Evolutionary conservation across 257 asterid species (phyloP), one percentile per base, ranked within the genome.

Genomic region (Solanum sitiens): DNA sequence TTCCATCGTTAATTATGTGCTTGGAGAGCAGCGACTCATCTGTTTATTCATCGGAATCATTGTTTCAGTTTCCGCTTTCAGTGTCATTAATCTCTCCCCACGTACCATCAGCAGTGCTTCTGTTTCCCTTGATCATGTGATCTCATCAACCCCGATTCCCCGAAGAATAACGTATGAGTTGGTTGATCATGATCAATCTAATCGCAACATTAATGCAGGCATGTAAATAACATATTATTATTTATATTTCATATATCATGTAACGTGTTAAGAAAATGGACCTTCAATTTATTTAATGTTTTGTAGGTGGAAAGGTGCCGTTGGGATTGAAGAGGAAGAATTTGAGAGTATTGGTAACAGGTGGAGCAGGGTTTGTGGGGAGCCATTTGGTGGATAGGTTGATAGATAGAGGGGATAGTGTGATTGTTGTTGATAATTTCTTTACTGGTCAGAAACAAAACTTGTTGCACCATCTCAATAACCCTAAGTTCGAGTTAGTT

Each of bases 321-420:
- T 56, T 94, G 83, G 97, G 95, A 39, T 87, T 95, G 93, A 95
- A 91, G 92, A 71, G 90, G 87, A 96, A 93, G 86, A 86, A 91
- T 30, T 59, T 92, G 92, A 92, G 98, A 92, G 87, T 96, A 73
- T 74, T 95, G 90, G 99, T 95, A 7, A 94, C 99, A 0, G 99
- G 98, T 25, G 99, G 99, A 83, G 98, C 98, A 32, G 99, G 98
- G 23, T 96, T 96, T 21, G 99, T 96, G 0, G 98, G 98, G 86
- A 95, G 99, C 94, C 98, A 96, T 89, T 91, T 95, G 86, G 98
- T 96, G 86, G 99, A 95, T 88, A 93, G 97, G 45, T 74, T 95
- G 90, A 93, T 96, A 4, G 95, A 90, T 11, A 94, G 98, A 6
- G 98, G 98, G 1, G 98, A 96, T 70, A 96, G 91, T 88, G 99